Conservation (phyloP, 2,329 filamentous ascomycete species). For the Fusarium penzigii region DNA sequence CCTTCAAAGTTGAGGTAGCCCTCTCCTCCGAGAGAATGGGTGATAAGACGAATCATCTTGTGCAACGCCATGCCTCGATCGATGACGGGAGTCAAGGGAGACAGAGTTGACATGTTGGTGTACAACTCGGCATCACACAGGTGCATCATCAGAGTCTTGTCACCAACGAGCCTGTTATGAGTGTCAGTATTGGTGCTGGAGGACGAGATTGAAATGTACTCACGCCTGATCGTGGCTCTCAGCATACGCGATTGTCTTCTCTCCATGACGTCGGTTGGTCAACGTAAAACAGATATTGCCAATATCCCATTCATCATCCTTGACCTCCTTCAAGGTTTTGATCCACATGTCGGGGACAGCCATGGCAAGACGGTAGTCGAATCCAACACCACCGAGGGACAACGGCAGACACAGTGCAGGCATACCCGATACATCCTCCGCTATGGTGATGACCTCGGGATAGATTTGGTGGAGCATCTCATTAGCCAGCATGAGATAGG, state of each 20-base stretch:
- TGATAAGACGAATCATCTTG: conserved; percentile 96
- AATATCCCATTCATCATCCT: conserved; percentile 92
- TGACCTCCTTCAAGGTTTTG: conserved; percentile 93
- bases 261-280: conserved; percentile 89
- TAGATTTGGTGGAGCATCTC: conserved; percentile 93
- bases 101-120: conserved; percentile 90
- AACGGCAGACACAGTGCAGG: conserved; percentile 89
- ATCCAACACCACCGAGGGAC: conserved; percentile 86
- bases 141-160: conserved; percentile 98
- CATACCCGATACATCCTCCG: conserved; percentile 98
- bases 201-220: conserved; percentile 40
- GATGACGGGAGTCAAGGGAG: conserved; percentile 83
- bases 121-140: conserved; percentile 97
- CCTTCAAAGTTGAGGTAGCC: conserved; percentile 98
- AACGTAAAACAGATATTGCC: conserved; percentile 81
- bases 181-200: conserved; percentile 22
- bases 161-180: conserved; percentile 75
- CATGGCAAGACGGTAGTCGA: conserved; percentile 97
- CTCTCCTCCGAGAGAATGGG: conserved; percentile 88
- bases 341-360: conserved; percentile 99
- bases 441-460: conserved; percentile 84
- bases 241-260: conserved; percentile 97
- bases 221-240: conserved; percentile 98
- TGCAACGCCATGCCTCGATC: conserved; percentile 89
- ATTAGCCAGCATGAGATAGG: conserved; percentile 95